phyloP scores from a whole-genome alignment of 257 asterid genomes.

The Solanum dulcamara region DNA sequence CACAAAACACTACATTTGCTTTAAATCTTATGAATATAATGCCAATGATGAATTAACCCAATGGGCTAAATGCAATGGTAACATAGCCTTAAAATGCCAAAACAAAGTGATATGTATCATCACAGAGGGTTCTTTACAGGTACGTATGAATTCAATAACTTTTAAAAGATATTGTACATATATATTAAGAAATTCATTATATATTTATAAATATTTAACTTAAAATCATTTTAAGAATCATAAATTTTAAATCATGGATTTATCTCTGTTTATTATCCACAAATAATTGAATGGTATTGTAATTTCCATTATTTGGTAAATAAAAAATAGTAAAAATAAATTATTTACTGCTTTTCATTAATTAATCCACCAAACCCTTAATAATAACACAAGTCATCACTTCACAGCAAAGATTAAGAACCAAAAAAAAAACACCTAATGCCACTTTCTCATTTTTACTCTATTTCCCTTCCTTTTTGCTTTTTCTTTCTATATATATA shows the following conservation, averaged over 20 bases:
- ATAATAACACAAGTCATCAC: conserved; percentile 2
- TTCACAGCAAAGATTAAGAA: conserved; percentile 1
- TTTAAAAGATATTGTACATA: neutral
- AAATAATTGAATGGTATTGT: neutral
- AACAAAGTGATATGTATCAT: neutral
- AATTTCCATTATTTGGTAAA: neutral
- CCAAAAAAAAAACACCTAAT: neutral
- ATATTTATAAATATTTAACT: neutral
- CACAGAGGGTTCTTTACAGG: accelerated
- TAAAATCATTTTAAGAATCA: neutral
- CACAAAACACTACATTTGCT: neutral
- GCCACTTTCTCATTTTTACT: neutral
- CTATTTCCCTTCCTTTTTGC: neutral
- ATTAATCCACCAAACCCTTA: neutral
- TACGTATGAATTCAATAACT: accelerated
- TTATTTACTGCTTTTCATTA: neutral
- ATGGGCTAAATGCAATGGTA: neutral
- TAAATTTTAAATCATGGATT: too few species aligned
- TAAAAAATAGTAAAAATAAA: neutral
- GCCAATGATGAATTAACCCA: neutral
- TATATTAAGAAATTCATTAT: neutral
- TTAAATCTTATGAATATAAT: neutral
- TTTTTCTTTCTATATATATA: neutral
- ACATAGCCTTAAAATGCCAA: neutral
- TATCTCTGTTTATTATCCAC: neutral